phyloP scores from a whole-genome alignment of 1,139 yeast genomes.

The Yamadazyma siamensis region DNA sequence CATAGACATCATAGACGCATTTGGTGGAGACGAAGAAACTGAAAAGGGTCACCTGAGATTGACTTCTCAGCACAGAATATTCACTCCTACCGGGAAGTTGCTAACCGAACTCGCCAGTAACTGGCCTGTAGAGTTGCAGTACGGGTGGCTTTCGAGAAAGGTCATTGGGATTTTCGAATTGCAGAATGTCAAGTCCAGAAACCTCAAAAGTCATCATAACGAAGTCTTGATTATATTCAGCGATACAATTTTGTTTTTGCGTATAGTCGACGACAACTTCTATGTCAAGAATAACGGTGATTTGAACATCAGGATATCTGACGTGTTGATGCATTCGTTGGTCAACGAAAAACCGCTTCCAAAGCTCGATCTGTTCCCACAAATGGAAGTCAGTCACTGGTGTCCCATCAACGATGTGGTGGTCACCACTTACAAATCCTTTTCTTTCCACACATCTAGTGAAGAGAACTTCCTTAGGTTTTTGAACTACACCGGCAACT shows the following conservation, averaged over 20 bases:
- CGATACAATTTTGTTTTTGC: slow-evolving; percentile 68
- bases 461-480: slow-evolving; percentile 26
- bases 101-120: slow-evolving; percentile 76
- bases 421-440: slow-evolving; percentile 40
- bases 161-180: slow-evolving; percentile 79
- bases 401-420: slow-evolving; percentile 55
- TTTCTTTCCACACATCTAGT: slow-evolving; percentile 14
- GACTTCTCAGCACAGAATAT: slow-evolving; percentile 50
- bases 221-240: slow-evolving; percentile 75
- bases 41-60: slow-evolving; percentile 22
- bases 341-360: slow-evolving; percentile 81
- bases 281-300: slow-evolving; percentile 26
- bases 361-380: slow-evolving; percentile 51
- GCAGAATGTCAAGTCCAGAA: slow-evolving; percentile 24
- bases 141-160: slow-evolving; percentile 83
- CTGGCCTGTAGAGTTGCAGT: slow-evolving; percentile 86
- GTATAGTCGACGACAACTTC: slow-evolving; percentile 41
- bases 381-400: slow-evolving; percentile 68
- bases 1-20: slow-evolving; percentile 71
- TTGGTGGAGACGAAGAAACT: slow-evolving; percentile 42
- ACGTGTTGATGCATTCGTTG: slow-evolving; percentile 83
- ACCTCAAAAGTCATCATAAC: slow-evolving; percentile 25
- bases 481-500: slow-evolving; percentile 20
- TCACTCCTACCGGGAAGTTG: slow-evolving; percentile 89
- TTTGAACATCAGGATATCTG: slow-evolving; percentile 65